Conservation (phyloP, 371 early-diverging fungal genomes). For the Hamiltosporidium magnivora region DNA sequence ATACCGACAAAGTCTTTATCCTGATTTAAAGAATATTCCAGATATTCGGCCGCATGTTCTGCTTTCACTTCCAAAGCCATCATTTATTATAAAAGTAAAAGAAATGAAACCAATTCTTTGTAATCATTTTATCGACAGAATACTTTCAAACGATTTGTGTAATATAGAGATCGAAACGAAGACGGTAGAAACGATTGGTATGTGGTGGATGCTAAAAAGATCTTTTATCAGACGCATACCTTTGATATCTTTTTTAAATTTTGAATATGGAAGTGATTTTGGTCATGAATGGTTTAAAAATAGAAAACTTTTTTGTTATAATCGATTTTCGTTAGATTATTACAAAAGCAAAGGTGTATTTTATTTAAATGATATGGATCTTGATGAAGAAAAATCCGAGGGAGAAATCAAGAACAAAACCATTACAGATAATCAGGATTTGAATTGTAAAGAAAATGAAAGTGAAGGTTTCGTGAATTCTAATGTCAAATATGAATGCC, state of each 20-base stretch:
- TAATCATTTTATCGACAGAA: background rate
- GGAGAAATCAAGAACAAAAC: no score
- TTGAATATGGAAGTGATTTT: background rate
- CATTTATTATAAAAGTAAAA: background rate
- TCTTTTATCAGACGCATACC: background rate
- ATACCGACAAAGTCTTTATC: background rate
- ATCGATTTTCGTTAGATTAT: background rate
- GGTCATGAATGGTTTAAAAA: background rate
- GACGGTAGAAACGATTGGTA: no score
- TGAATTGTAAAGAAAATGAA: no score
- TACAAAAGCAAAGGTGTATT: no score
- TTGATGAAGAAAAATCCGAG: no score
- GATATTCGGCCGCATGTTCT: background rate
- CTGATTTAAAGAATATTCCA: background rate
- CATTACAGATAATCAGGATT: no score
- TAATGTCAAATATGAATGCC: no score
- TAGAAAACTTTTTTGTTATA: background rate
- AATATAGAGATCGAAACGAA: background rate
- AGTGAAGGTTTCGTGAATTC: no score
- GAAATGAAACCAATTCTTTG: background rate
- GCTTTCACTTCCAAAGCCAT: background rate
- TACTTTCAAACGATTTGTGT: slow-evolving; percentile 3
- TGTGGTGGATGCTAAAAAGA: background rate
- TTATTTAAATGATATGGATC: no score
- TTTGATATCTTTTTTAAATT: background rate